Percentiles rank a stretch among this genome's conserved stretches.
These are phyloP conservation scores for Phyllosticta paracitricarpa DNA, from an alignment of 2,329 filamentous ascomycete genomes.

Conservation along the genomic window DNA sequence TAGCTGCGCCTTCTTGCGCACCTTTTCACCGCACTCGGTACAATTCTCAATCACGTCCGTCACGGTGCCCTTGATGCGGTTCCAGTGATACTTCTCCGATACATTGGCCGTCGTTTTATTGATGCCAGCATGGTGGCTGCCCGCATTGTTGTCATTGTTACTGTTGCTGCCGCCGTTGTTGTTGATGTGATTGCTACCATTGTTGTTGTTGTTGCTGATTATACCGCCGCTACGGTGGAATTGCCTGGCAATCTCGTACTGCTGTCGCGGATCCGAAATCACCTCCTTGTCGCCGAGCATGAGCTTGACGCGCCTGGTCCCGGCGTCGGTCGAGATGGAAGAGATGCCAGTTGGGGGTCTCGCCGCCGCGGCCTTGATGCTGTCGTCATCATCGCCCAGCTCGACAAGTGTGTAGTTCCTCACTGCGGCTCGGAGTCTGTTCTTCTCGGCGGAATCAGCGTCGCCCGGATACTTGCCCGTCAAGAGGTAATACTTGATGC, in stretches of 20 bases:
- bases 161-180: not conserved
- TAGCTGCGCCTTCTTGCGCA: constrained; percentile 4
- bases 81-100: constrained; percentile 93
- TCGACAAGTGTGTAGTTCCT: constrained; percentile 81
- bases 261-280: constrained; percentile 75
- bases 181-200: not conserved
- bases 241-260: constrained; percentile 78
- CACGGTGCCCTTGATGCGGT: constrained; percentile 94
- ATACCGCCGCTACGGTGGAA: constrained; percentile 49
- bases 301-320: constrained; percentile 43
- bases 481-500: constrained; percentile 95
- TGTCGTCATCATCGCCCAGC: constrained; percentile 20
- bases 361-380: not conserved
- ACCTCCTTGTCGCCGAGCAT: constrained; percentile 99
- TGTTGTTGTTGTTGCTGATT: not conserved
- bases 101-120: constrained; percentile 97
- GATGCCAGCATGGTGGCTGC: constrained; percentile 72
- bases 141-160: not conserved
- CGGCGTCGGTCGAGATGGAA: not conserved
- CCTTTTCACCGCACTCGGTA: constrained; percentile 67
- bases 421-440: constrained; percentile 80
- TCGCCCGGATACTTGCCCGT: constrained; percentile 87
- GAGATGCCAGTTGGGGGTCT: not conserved
- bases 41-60: constrained; percentile 91
- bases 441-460: constrained; percentile 91